A percentile compares a stretch with the other conserved stretches of the same genome.
Evolutionary conservation across 2,329 filamentous ascomycete genomes (phyloP).

Genomic region (Aaosphaeria arxii): DNA sequence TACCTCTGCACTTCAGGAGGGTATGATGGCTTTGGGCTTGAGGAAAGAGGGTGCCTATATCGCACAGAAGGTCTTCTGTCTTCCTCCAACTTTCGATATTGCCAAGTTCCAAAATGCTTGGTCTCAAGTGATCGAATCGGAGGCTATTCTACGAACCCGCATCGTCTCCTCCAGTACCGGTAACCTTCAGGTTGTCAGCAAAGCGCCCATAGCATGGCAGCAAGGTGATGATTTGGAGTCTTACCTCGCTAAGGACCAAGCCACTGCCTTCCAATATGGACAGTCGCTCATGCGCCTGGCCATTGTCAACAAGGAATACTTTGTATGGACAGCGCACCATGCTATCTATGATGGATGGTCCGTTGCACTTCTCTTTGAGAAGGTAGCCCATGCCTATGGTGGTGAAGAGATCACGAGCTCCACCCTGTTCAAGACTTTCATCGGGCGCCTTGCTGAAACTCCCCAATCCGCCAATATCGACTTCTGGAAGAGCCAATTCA

Average conservation of each 20-base stretch:
- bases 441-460: slow-evolving; percentile 4
- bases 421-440: slow-evolving; percentile 8
- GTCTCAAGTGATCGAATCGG: slow-evolving; percentile 38
- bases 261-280: slow-evolving; percentile 7
- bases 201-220: slow-evolving; percentile 4
- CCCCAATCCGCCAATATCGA: slow-evolving; percentile 1
- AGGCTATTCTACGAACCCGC: slow-evolving; percentile 45
- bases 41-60: slow-evolving; percentile 11
- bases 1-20: slow-evolving; percentile 12
- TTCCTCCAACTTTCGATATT: slow-evolving; percentile 5
- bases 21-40: slow-evolving; percentile 9
- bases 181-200: slow-evolving; percentile 9
- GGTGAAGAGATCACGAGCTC: neutral
- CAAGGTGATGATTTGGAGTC: slow-evolving; percentile 3
- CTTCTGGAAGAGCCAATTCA: slow-evolving; percentile 11
- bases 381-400: slow-evolving; percentile 5
- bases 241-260: slow-evolving; percentile 7
- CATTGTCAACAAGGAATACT: slow-evolving; percentile 11
- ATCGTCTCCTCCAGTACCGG: slow-evolving; percentile 5
- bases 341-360: slow-evolving; percentile 23
- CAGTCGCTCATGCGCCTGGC: slow-evolving; percentile 9
- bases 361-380: slow-evolving; percentile 8
- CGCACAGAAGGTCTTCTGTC: slow-evolving; percentile 31
- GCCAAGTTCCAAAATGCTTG: slow-evolving; percentile 39
- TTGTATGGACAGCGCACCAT: slow-evolving; percentile 23